Evolutionary conservation across 139 green algal species (phyloP).

Genomic region (Tetraselmis chui): DNA sequence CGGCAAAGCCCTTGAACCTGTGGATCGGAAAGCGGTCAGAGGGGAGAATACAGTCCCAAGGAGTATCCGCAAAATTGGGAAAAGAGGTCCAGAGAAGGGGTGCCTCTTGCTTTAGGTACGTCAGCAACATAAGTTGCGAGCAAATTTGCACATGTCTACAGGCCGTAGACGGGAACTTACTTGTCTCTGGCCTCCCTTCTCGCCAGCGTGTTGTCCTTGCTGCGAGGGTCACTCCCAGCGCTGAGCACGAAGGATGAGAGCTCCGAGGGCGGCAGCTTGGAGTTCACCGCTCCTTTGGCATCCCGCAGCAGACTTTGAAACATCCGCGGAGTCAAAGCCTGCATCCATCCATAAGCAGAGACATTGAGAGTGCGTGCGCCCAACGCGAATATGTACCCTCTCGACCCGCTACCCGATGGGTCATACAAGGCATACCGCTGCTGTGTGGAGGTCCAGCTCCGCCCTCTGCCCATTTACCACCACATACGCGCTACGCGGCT

Average conservation of each 20-base stretch:
- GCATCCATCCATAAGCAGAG: background rate
- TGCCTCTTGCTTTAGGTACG: no score
- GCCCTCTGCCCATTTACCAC: slow-evolving; percentile 65
- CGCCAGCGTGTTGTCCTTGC: background rate
- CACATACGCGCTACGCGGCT: slow-evolving; percentile 50
- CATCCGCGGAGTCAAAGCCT: background rate
- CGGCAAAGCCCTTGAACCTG: no score
- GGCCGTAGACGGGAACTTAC: no score
- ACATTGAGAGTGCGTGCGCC: background rate
- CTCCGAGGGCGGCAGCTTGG: background rate
- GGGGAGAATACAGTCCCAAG: no score
- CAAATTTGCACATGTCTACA: no score
- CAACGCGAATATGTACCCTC: no score
- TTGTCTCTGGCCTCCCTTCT: background rate
- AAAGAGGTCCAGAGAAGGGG: no score
- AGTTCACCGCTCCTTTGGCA: background rate
- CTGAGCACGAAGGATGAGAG: background rate
- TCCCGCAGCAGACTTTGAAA: background rate
- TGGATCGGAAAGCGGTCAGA: no score
- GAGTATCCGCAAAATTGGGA: no score
- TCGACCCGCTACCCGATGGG: no score
- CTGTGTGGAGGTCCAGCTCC: slow-evolving; percentile 55
- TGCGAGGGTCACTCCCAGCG: background rate
- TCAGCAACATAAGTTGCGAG: no score
- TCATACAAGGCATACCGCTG: no score